Percentiles rank a stretch among this genome's conserved stretches.
Evolutionary conservation across 345 rosid species (phyloP).

Genomic region (Brassica rapa): DNA sequence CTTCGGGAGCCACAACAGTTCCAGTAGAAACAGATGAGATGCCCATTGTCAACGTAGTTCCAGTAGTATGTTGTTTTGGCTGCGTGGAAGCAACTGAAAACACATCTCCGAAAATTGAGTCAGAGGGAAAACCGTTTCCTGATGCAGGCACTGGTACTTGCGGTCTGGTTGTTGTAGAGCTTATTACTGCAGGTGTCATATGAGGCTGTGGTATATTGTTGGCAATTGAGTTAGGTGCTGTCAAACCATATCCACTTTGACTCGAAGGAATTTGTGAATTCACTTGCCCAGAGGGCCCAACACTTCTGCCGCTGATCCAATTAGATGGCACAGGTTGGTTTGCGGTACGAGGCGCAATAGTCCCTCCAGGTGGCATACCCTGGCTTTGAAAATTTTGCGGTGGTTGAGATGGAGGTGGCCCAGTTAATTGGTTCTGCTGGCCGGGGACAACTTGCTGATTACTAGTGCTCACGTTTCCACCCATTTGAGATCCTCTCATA

Average conservation of each 20-base stretch:
- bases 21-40: slow-evolving; percentile 53
- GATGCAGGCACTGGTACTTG: slow-evolving; percentile 42
- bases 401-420: slow-evolving; percentile 50
- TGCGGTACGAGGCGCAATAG: slow-evolving; percentile 49
- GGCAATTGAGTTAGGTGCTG: slow-evolving; percentile 47
- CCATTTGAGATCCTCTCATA: slow-evolving; percentile 54
- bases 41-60: slow-evolving; percentile 43
- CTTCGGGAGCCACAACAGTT: slow-evolving; percentile 43
- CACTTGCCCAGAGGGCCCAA: slow-evolving; percentile 43
- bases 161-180: slow-evolving; percentile 34
- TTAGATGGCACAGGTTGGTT: slow-evolving; percentile 42
- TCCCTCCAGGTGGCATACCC: slow-evolving; percentile 52
- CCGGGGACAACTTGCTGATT: slow-evolving; percentile 61
- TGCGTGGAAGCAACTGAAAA: slow-evolving; percentile 62
- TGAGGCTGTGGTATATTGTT: slow-evolving; percentile 57
- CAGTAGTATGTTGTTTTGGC: slow-evolving; percentile 49
- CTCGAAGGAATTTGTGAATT: slow-evolving; percentile 46
- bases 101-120: slow-evolving; percentile 76
- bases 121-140: slow-evolving; percentile 71
- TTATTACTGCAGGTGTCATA: slow-evolving; percentile 45
- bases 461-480: slow-evolving; percentile 51
- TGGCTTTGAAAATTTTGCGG: slow-evolving; percentile 53
- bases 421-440: slow-evolving; percentile 58
- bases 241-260: slow-evolving; percentile 58
- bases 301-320: slow-evolving; percentile 12